Evolutionary conservation across 345 rosid species (phyloP), one percentile per base, ranked within the genome.

Genomic region (Dipteronia dyeriana): DNA sequence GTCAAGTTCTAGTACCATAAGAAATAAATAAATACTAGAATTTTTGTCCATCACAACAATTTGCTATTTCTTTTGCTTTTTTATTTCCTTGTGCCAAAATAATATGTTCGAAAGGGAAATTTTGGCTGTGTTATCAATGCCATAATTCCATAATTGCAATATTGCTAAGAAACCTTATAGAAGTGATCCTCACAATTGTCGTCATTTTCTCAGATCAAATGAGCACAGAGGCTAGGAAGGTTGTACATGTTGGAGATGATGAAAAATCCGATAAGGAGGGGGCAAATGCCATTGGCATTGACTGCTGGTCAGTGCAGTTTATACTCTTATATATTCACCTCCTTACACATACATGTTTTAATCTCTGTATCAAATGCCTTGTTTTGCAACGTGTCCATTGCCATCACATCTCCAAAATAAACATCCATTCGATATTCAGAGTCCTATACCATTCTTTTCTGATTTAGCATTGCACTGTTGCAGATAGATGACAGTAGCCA

Each of bases 231-330:
- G 89, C 89, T 76, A 80, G 80, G 79, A 91, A 82, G 65, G 88
- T 86, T 59, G 87, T 95, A 17, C 98, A 92, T 76, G 84, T 91
- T 0, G 97, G 98, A 78, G 98, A 95, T 76, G 95, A 91, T 84
- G 70, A 78, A 75, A 84, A 82, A 76, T 92, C 97, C 29, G 98
- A 95, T 77, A 92, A 85, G 83, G 82, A 69, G 11, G 95, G 97
- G 66, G 97, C 98, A 19, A 89, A 87, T 79, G 84, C 90, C 17
- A 7, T 86, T 1, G 97, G 98, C 31, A 89, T 95, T 64, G 81
- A 85, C 73, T 95, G 97, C 89, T 95, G 97, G 98, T 94, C 29
- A 82, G 85, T 70, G 31, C 5, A 25, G 39, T 70, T 47, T 63
- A 51, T n/a, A n/a, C 0, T 53, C 53, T 26, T 75, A 11, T 22